Evolutionary conservation across 192 early-diverging fungal species (phyloP).

Genomic region (Mortierella alpina): DNA sequence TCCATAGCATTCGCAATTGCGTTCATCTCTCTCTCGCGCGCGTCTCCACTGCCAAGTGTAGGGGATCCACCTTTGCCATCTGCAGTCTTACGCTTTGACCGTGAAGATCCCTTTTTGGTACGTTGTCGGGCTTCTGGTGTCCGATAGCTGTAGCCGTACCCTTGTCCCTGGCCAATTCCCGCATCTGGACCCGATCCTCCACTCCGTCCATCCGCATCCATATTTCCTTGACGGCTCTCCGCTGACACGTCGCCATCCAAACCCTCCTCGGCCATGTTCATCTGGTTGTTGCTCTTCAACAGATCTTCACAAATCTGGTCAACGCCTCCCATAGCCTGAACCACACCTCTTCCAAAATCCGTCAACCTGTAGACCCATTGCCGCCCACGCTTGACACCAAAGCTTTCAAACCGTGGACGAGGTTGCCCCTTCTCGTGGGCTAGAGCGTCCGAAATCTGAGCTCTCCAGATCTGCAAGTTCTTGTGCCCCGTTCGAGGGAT

Average conservation of each 20-base stretch:
- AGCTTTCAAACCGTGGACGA: conserved; percentile 48
- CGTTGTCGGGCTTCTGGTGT: conserved; percentile 20
- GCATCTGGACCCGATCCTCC: conserved; percentile 25
- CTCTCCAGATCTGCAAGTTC: conserved; percentile 52
- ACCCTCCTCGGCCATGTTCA: conserved; percentile 8
- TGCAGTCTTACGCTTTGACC: neutral
- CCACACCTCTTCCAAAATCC: conserved; percentile 35
- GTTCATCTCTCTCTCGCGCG: conserved; percentile 2
- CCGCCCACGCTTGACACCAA: conserved; percentile 46
- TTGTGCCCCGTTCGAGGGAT: conserved; percentile 52
- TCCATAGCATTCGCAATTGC: conserved; percentile 47
- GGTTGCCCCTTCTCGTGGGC: conserved; percentile 52
- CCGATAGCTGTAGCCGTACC: conserved; percentile 47
- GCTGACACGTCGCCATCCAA: neutral
- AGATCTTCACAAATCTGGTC: conserved; percentile 39
- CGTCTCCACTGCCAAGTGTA: neutral
- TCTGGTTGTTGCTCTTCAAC: conserved; percentile 33
- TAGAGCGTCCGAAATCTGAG: conserved; percentile 50
- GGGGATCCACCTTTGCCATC: neutral
- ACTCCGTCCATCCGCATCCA: conserved; percentile 5
- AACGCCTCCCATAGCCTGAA: conserved; percentile 48
- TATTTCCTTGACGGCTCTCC: neutral
- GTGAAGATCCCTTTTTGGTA: neutral
- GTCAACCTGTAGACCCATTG: conserved; percentile 51
- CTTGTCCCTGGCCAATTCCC: conserved; percentile 41